Percentiles rank a stretch among this genome's conserved stretches.
These are phyloP conservation scores for Wickerhamiella pararugosa DNA, from an alignment of 1,139 yeast genomes.

Conservation along the genomic window DNA sequence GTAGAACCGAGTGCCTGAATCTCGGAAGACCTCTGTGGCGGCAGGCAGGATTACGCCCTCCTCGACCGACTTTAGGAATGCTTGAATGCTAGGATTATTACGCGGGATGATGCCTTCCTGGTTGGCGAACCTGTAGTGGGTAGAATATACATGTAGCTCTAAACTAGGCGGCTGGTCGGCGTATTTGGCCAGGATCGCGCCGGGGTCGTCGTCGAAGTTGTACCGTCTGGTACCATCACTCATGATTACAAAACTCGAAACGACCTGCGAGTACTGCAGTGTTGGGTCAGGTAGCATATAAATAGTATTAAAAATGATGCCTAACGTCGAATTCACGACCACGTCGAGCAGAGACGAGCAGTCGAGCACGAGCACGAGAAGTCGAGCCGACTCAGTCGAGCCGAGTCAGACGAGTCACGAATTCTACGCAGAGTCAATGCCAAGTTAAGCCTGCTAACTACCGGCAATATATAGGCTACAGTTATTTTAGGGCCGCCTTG, in stretches of 20 bases:
- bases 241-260: too few relatives aligned
- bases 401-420: too few relatives aligned
- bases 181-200: conserved; percentile 62
- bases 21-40: conserved; percentile 75
- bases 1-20: conserved; percentile 65
- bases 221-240: conserved; percentile 5
- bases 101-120: conserved; percentile 71
- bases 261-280: too few relatives aligned
- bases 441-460: too few relatives aligned
- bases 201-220: conserved; percentile 45
- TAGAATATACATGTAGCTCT: conserved; percentile 79
- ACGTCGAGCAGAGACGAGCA: too few relatives aligned
- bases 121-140: conserved; percentile 70
- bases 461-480: background rate
- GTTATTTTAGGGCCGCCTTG: conserved; percentile 29
- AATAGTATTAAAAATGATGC: too few relatives aligned
- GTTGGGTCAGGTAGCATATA: too few relatives aligned
- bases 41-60: conserved; percentile 78
- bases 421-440: too few relatives aligned
- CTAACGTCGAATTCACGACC: too few relatives aligned
- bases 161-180: conserved; percentile 68
- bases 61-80: conserved; percentile 61
- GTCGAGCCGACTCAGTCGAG: too few relatives aligned
- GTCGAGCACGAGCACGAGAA: too few relatives aligned
- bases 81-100: conserved; percentile 58